A percentile compares a stretch with the other conserved stretches of the same genome.
Conservation (phyloP, 371 early-diverging fungal species). For the Circinella minor region DNA sequence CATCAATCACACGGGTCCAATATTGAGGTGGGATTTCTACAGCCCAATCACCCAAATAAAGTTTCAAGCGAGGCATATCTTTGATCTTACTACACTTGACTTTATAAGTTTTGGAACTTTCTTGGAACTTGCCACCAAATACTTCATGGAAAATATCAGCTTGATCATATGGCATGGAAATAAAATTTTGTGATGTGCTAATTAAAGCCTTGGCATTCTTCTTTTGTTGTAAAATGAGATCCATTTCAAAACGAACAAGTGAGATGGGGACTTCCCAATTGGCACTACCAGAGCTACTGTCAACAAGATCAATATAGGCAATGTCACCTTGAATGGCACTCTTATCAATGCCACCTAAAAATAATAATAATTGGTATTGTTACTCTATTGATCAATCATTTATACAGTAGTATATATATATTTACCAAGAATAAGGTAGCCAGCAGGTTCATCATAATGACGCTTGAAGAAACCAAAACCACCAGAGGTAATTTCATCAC, state of each 20-base stretch:
- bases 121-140: conserved; percentile 37
- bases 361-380: no score
- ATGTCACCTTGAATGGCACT: conserved; percentile 41
- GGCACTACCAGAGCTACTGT: conserved; percentile 30
- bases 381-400: no score
- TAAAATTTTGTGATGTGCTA: conserved; percentile 38
- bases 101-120: conserved; percentile 30
- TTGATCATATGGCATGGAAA: conserved; percentile 46
- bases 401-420: background rate
- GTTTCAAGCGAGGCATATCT: conserved; percentile 39
- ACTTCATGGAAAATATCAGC: conserved; percentile 46
- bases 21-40: conserved; percentile 46
- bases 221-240: conserved; percentile 35
- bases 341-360: conserved; percentile 42
- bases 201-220: conserved; percentile 42
- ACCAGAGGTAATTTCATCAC: conserved; percentile 26
- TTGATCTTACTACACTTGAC: conserved; percentile 45
- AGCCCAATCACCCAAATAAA: conserved; percentile 38
- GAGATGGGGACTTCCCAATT: conserved; percentile 50
- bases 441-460: conserved; percentile 29
- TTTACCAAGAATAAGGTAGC: conserved; percentile 43
- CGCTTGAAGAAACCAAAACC: conserved; percentile 44
- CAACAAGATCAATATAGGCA: conserved; percentile 39
- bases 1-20: conserved; percentile 41
- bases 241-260: conserved; percentile 38